Evolutionary conservation across 208 protist species (phyloP).

Genomic region (Leptomonas pyrrhocoris): DNA sequence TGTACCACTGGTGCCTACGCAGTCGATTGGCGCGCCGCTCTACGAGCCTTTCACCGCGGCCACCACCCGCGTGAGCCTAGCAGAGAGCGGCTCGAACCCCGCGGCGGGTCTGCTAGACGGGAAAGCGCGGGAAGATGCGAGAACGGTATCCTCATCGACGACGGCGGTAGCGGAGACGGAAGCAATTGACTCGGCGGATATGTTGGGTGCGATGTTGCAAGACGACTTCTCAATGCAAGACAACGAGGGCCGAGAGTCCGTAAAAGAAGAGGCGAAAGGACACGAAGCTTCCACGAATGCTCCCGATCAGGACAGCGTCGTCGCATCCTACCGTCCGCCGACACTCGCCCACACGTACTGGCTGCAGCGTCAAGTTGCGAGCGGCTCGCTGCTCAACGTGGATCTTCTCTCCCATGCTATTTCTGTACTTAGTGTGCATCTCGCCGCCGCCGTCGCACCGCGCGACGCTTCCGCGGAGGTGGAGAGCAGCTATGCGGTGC

Average conservation of each 20-base stretch:
- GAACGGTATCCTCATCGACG: background rate
- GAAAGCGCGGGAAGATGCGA: background rate
- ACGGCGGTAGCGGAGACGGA: background rate
- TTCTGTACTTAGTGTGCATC: slow-evolving; percentile 36
- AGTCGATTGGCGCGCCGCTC: slow-evolving; percentile 41
- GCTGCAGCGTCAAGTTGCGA: slow-evolving; percentile 82
- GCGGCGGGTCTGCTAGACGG: background rate
- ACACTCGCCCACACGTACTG: slow-evolving; percentile 71
- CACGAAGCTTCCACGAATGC: background rate
- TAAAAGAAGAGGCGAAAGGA: background rate
- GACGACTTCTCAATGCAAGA: slow-evolving; percentile 9
- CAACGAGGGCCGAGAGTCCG: background rate
- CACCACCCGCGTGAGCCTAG: slow-evolving; percentile 17
- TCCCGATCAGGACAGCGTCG: background rate
- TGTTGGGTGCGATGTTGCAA: slow-evolving; percentile 17
- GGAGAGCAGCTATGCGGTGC: background rate
- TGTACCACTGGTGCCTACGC: slow-evolving; percentile 43
- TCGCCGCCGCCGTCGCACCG: slow-evolving; percentile 17
- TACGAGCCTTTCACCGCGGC: slow-evolving; percentile 44
- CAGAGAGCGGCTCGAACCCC: background rate
- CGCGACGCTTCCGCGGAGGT: background rate
- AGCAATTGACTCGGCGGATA: slow-evolving; percentile 5
- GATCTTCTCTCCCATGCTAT: slow-evolving; percentile 52
- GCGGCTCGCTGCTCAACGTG: slow-evolving; percentile 51
- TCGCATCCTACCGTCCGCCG: slow-evolving; percentile 22